A percentile compares a stretch with the other conserved stretches of the same genome.
These are phyloP conservation scores for Cercospora janseana DNA, from an alignment of 2,329 filamentous ascomycete genomes.

Conservation along the genomic window DNA sequence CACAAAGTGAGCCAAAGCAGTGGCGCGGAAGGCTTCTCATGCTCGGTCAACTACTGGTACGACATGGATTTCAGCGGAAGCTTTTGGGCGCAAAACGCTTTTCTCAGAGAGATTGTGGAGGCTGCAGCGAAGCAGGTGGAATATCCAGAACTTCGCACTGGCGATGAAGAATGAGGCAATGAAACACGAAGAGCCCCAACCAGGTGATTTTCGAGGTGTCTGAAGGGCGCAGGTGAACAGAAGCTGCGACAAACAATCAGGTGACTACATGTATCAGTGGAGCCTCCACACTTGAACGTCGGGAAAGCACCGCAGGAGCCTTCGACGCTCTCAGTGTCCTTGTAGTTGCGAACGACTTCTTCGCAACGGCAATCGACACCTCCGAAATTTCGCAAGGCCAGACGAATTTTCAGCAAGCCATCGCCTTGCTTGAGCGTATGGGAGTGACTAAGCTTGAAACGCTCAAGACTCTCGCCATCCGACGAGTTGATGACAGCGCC, in stretches of 20 bases:
- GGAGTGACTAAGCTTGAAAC: not conserved
- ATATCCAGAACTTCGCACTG: constrained; percentile 26
- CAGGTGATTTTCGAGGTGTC: no score
- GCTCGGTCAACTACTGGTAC: constrained; percentile 78
- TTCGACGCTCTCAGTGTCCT: no score
- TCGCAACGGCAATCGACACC: no score
- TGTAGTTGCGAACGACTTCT: no score
- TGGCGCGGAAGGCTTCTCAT: constrained; percentile 66
- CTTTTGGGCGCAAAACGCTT: constrained; percentile 61
- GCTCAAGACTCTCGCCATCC: not conserved
- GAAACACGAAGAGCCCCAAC: no score
- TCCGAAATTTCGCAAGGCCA: not conserved
- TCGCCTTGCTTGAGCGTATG: not conserved
- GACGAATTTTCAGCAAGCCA: not conserved
- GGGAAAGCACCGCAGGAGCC: no score
- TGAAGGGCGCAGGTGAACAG: no score
- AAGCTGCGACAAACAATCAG: not conserved
- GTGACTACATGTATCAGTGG: no score
- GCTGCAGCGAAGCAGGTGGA: constrained; percentile 19
- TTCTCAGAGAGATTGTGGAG: constrained; percentile 40
- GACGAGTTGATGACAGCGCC: not conserved
- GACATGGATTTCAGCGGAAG: constrained; percentile 74
- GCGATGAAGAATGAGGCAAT: not conserved
- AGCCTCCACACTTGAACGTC: no score
- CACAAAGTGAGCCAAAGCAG: constrained; percentile 77